A percentile compares a stretch with the other conserved stretches of the same genome.
phyloP scores from a whole-genome alignment of 768 basidiomycete species.

The Asterophora lycoperdoides region DNA sequence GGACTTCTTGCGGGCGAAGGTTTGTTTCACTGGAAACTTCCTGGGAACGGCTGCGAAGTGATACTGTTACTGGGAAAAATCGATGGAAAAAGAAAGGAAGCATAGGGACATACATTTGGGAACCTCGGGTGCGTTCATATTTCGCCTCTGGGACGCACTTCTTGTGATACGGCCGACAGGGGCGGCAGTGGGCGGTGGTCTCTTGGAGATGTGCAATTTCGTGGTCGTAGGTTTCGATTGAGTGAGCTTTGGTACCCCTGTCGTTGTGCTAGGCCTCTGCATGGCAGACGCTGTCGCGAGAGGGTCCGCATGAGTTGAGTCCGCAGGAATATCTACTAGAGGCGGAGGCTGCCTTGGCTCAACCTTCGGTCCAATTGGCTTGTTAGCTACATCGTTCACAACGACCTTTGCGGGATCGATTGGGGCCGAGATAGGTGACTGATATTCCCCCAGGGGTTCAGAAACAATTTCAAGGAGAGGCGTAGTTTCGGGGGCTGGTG shows the following conservation, averaged over 20 bases:
- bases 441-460: neutral
- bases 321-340: too few relatives aligned
- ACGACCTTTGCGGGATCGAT: neutral
- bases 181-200: conserved; percentile 20
- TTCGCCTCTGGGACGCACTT: conserved; percentile 29
- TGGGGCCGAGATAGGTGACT: neutral
- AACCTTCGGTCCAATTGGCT: neutral
- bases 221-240: conserved; percentile 8
- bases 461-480: neutral
- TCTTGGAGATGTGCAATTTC: conserved; percentile 18
- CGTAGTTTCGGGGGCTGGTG: neutral
- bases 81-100: neutral
- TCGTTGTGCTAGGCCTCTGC: neutral
- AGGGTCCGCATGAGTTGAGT: neutral
- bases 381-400: neutral
- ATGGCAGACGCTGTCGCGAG: neutral
- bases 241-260: neutral
- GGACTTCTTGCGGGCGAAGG: neutral
- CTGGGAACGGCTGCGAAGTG: conserved; percentile 2
- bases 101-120: conserved; percentile 8
- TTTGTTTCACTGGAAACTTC: conserved; percentile 1
- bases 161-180: conserved; percentile 31
- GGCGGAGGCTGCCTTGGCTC: too few relatives aligned
- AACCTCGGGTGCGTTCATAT: conserved; percentile 13
- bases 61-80: neutral